Percentiles rank a stretch among this genome's conserved stretches.
Evolutionary conservation across 179 eudicot species (phyloP).

Genomic region (Beta lomatogona): DNA sequence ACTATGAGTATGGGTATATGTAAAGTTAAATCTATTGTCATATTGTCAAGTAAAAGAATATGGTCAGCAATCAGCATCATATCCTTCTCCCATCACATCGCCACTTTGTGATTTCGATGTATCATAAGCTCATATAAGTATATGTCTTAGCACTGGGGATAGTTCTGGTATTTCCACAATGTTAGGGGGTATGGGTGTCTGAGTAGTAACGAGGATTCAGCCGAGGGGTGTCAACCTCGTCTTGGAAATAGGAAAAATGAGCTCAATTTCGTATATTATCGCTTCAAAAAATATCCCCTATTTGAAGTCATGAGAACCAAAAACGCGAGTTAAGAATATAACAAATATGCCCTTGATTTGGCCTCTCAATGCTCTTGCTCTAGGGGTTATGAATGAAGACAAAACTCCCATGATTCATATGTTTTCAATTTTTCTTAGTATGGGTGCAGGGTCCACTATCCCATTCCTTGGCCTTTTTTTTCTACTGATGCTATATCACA

Average conservation of each 20-base stretch:
- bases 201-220: background rate
- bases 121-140: background rate
- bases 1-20: too few species aligned
- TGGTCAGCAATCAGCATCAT: slow-evolving; percentile 24
- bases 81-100: slow-evolving; percentile 7
- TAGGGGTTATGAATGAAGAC: background rate
- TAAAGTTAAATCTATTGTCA: too few species aligned
- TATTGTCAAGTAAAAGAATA: slow-evolving; percentile 6
- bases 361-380: background rate
- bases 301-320: background rate
- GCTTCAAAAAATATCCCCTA: too few species aligned
- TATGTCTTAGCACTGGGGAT: background rate
- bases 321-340: background rate
- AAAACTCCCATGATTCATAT: slow-evolving; percentile 20
- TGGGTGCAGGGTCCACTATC: slow-evolving; percentile 11
- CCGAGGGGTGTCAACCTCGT: background rate
- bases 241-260: background rate
- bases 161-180: background rate
- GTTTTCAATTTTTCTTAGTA: background rate
- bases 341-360: background rate
- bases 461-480: slow-evolving; percentile 16
- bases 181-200: background rate
- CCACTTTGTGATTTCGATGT: background rate
- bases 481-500: background rate
- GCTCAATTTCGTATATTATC: background rate